phyloP scores from a whole-genome alignment of 2,329 filamentous ascomycete genomes.

The Colletotrichum caudatum region DNA sequence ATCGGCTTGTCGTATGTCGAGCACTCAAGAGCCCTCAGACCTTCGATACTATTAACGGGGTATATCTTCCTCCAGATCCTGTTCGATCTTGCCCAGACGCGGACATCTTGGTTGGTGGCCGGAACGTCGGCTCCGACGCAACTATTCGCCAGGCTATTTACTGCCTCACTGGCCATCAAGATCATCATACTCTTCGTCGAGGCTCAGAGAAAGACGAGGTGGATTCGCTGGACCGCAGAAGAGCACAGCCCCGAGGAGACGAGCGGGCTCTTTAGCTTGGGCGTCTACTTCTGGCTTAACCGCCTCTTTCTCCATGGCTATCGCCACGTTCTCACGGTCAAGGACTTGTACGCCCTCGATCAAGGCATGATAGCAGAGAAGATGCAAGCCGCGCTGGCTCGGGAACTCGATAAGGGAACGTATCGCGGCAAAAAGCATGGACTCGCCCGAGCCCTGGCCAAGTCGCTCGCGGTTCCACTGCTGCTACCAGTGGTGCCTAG shows the following conservation, averaged over 20 bases:
- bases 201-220: slow-evolving; percentile 53
- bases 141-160: slow-evolving; percentile 51
- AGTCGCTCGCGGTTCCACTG: slow-evolving; percentile 49
- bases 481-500: slow-evolving; percentile 53
- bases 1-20: slow-evolving; percentile 49
- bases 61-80: slow-evolving; percentile 58
- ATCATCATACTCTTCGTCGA: slow-evolving; percentile 54
- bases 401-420: slow-evolving; percentile 36
- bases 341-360: slow-evolving; percentile 52
- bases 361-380: slow-evolving; percentile 44
- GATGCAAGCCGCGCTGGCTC: slow-evolving; percentile 41
- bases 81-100: slow-evolving; percentile 56
- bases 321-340: slow-evolving; percentile 47
- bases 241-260: slow-evolving; percentile 56
- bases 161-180: slow-evolving; percentile 52
- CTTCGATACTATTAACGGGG: slow-evolving; percentile 56
- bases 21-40: slow-evolving; percentile 50
- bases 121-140: slow-evolving; percentile 20
- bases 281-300: slow-evolving; percentile 53
- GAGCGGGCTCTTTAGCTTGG: slow-evolving; percentile 50
- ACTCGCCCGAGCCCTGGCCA: slow-evolving; percentile 47
- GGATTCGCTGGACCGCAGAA: slow-evolving; percentile 53
- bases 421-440: slow-evolving; percentile 44
- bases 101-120: slow-evolving; percentile 57
- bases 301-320: slow-evolving; percentile 52